Conservation (phyloP, 1,139 yeast species). For the Komagataea norvegica region DNA sequence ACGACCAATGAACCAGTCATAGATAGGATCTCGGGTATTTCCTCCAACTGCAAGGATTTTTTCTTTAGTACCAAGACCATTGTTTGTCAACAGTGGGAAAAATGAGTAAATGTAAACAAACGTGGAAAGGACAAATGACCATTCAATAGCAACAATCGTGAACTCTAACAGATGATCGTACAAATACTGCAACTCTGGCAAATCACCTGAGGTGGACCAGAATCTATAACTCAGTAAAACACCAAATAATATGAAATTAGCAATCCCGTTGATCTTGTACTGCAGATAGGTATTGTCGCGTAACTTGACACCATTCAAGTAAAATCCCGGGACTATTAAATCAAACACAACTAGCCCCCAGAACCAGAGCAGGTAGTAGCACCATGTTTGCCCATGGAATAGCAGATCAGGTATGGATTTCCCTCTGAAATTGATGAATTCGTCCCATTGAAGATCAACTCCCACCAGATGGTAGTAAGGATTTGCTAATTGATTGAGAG, state of each 20-base stretch:
- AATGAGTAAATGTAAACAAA: constrained; percentile 68
- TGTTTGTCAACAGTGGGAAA: constrained; percentile 45
- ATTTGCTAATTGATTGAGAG: constrained; percentile 55
- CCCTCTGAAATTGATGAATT: constrained; percentile 29
- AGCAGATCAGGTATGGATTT: constrained; percentile 22
- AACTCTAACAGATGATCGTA: constrained; percentile 66
- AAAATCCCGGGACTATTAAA: constrained; percentile 66
- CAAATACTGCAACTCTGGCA: constrained; percentile 78
- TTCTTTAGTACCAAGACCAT: constrained; percentile 55
- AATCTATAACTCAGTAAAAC: constrained; percentile 47
- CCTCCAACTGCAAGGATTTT: constrained; percentile 82
- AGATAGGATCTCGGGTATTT: constrained; percentile 67
- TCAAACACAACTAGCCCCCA: constrained; percentile 59
- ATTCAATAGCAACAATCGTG: constrained; percentile 56
- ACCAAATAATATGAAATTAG: constrained; percentile 46
- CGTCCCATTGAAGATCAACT: constrained; percentile 36
- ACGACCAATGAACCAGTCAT: constrained; percentile 97
- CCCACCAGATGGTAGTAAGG: constrained; percentile 53
- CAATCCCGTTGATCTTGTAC: constrained; percentile 80
- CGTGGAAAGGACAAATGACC: constrained; percentile 58
- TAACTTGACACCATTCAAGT: constrained; percentile 59
- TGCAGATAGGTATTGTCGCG: constrained; percentile 69
- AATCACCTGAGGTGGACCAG: constrained; percentile 42
- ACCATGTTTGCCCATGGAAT: constrained; percentile 48
- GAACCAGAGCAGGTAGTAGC: constrained; percentile 73